phyloP scores from a whole-genome alignment of 305 asterid genomes.

The Solanum hybrid region DNA sequence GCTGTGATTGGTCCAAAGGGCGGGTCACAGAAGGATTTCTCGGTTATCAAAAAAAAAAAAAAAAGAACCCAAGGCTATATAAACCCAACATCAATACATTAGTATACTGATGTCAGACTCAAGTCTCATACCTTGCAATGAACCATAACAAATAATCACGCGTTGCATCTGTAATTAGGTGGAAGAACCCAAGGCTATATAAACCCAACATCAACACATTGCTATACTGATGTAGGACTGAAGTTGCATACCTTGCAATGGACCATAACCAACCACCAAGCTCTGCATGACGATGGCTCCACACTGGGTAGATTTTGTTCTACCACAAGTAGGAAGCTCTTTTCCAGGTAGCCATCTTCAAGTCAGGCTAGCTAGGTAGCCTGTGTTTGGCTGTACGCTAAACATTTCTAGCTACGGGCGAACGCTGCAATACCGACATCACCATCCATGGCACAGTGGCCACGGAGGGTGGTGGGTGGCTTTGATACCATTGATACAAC shows the following conservation, averaged over 20 bases:
- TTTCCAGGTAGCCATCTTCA: not conserved
- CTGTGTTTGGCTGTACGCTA: not conserved
- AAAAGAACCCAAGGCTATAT: not conserved
- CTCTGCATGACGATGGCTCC: not conserved
- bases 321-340: not conserved
- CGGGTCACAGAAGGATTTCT: no score
- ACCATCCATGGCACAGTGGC: not conserved
- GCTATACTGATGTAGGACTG: not conserved
- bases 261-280: not conserved
- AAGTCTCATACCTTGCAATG: no score
- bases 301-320: not conserved
- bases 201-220: not conserved
- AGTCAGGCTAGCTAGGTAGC: not conserved
- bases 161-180: no score
- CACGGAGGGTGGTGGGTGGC: not conserved
- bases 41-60: no score
- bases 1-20: no score
- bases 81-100: no score
- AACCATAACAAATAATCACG: no score
- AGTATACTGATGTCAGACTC: no score
- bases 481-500: not conserved
- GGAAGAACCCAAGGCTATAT: not conserved
- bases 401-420: not conserved
- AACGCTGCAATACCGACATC: not conserved
- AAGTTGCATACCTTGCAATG: not conserved